A percentile compares a stretch with the other conserved stretches of the same genome.
Conservation (phyloP, 2,329 filamentous ascomycete genomes). For the Xylariomycetidae sp. region DNA sequence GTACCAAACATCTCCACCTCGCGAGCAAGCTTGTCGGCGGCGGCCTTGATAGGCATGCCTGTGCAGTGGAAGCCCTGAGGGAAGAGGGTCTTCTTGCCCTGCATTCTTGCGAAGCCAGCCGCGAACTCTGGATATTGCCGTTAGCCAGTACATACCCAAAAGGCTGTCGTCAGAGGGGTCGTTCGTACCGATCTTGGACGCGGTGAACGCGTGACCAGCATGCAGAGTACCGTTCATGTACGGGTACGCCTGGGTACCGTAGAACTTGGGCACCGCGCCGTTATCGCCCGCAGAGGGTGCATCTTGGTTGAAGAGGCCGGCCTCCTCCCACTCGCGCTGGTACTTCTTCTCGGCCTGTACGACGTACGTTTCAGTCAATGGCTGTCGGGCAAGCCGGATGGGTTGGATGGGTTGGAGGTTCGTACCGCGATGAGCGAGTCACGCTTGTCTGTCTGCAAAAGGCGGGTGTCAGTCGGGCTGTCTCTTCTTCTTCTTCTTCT, state of each 20-base stretch:
- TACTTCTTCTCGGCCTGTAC: slow-evolving; percentile 48
- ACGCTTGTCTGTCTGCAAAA: slow-evolving; percentile 14
- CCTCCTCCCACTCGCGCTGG: slow-evolving; percentile 75
- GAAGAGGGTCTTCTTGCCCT: slow-evolving; percentile 80
- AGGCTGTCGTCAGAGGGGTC: neutral
- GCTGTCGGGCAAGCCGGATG: too few species aligned
- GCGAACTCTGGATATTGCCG: slow-evolving; percentile 60
- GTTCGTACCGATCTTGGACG: slow-evolving; percentile 62
- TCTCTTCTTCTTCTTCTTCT: too few species aligned
- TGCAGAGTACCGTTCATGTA: slow-evolving; percentile 75
- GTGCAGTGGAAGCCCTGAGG: slow-evolving; percentile 95
- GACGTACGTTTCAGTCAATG: too few species aligned
- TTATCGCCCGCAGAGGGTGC: slow-evolving; percentile 76
- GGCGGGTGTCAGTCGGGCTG: too few species aligned
- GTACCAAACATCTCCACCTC: slow-evolving; percentile 86
- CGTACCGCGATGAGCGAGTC: slow-evolving; percentile 15
- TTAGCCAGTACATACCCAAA: neutral
- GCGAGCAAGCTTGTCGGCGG: slow-evolving; percentile 86
- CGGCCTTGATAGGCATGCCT: slow-evolving; percentile 97
- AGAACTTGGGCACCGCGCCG: slow-evolving; percentile 83
- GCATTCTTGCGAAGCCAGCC: slow-evolving; percentile 80
- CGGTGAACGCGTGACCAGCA: slow-evolving; percentile 87
- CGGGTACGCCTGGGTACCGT: slow-evolving; percentile 53
- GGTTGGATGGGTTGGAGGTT: too few species aligned
- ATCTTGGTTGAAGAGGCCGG: slow-evolving; percentile 75